A percentile compares a stretch with the other conserved stretches of the same genome.
Evolutionary conservation across 2,329 filamentous ascomycete species (phyloP).

Genomic region (Colletotrichum paranaense): DNA sequence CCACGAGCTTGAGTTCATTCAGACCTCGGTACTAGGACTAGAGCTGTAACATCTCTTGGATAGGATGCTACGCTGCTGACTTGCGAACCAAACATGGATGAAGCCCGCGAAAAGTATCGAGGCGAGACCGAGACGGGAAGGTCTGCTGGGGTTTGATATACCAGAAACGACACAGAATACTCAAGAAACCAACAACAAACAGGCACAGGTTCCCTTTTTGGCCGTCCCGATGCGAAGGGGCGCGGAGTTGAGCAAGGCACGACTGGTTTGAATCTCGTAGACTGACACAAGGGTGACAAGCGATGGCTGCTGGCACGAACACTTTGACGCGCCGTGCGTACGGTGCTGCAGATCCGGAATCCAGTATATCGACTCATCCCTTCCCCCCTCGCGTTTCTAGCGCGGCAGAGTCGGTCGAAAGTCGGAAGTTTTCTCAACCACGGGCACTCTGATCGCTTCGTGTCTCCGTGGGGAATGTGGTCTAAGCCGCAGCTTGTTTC

Average conservation of each 20-base stretch:
- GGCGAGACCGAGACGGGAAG: neutral
- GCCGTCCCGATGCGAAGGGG: constrained; percentile 22
- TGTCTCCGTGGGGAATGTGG: neutral
- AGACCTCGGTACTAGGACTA: neutral
- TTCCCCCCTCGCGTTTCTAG: constrained; percentile 17
- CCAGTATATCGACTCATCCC: neutral
- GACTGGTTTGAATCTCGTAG: neutral
- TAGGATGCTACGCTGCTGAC: neutral
- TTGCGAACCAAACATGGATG: neutral
- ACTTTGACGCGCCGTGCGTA: constrained; percentile 32
- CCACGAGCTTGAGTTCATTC: neutral
- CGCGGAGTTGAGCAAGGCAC: constrained; percentile 1
- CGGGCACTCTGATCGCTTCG: neutral
- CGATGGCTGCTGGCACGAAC: constrained; percentile 10
- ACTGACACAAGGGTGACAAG: constrained; percentile 6
- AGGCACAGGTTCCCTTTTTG: constrained; percentile 7
- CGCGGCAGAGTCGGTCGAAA: constrained; percentile 22
- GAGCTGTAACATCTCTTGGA: neutral
- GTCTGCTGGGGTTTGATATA: constrained; percentile 1
- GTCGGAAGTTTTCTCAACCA: neutral
- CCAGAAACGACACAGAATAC: constrained; percentile 1
- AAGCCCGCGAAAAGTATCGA: neutral
- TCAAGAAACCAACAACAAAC: neutral
- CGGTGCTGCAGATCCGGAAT: neutral
- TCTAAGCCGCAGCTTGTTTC: constrained; percentile 23